phyloP scores from a whole-genome alignment of 73 alveolate species.

The Symbiodinium natans region DNA sequence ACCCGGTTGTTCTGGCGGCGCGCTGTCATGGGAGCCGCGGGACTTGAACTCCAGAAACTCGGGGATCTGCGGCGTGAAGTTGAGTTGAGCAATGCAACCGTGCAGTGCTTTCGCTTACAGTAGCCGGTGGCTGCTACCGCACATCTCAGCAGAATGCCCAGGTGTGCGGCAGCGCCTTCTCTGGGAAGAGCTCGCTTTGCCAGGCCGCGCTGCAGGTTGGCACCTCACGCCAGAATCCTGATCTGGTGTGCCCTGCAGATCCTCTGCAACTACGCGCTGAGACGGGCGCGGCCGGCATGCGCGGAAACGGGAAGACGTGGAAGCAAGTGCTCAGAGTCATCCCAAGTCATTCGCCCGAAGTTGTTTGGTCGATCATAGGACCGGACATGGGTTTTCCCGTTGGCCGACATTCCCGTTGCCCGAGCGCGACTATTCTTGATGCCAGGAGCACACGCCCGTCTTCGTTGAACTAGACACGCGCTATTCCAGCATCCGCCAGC shows the following conservation, averaged over 20 bases:
- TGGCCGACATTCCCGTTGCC: too few species aligned
- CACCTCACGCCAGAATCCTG: neutral
- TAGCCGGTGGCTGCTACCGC: too few species aligned
- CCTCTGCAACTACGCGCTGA: slow-evolving; percentile 83
- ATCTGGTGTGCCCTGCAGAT: neutral
- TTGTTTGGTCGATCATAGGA: too few species aligned
- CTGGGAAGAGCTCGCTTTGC: slow-evolving; percentile 84
- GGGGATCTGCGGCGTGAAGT: too few species aligned
- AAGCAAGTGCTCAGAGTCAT: neutral
- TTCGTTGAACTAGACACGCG: slow-evolving; percentile 85
- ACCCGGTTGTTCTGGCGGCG: too few species aligned
- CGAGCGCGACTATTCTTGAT: too few species aligned
- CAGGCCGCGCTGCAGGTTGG: slow-evolving; percentile 16
- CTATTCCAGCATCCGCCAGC: slow-evolving; percentile 89
- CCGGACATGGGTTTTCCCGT: too few species aligned
- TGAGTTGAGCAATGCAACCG: too few species aligned
- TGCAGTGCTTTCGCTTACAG: too few species aligned
- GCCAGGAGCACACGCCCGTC: slow-evolving; percentile 87
- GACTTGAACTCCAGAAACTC: too few species aligned
- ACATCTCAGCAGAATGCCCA: neutral
- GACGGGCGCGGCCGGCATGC: slow-evolving; percentile 35
- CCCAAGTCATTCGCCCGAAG: too few species aligned
- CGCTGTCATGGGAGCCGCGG: too few species aligned
- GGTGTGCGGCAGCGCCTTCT: slow-evolving; percentile 91
- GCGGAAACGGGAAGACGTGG: neutral